These are phyloP conservation scores for Sungouiozyma ichnusensis DNA, from an alignment of 805 yeast genomes.

Conservation along the genomic window DNA sequence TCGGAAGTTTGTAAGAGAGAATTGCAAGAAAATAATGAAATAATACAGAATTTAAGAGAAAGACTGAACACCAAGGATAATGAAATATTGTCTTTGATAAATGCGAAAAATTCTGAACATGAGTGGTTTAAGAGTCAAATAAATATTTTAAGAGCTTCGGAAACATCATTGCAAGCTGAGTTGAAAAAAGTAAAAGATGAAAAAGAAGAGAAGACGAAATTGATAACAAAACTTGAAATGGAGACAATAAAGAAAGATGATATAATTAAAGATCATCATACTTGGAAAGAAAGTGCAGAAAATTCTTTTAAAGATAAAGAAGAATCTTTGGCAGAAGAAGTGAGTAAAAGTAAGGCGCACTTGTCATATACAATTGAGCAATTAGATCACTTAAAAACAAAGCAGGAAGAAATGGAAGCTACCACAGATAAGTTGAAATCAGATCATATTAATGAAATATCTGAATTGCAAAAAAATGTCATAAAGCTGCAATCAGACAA, in stretches of 20 bases:
- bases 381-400: constrained; percentile 23
- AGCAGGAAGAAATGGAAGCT: constrained; percentile 22
- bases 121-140: constrained; percentile 51
- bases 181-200: constrained; percentile 31
- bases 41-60: constrained; percentile 24
- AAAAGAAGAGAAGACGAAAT: not conserved
- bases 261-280: constrained; percentile 5
- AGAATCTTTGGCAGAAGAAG: not conserved
- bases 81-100: constrained; percentile 34
- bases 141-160: constrained; percentile 23
- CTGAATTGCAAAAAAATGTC: constrained; percentile 21
- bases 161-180: constrained; percentile 33
- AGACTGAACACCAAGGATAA: constrained; percentile 1
- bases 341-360: constrained; percentile 9
- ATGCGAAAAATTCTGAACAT: constrained; percentile 37
- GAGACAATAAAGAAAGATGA: constrained; percentile 3
- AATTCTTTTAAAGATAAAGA: constrained; percentile 19
- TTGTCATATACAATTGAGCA: constrained; percentile 25
- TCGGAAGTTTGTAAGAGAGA: constrained; percentile 40
- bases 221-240: not conserved
- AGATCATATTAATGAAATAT: constrained; percentile 19
- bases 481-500: constrained; percentile 14
- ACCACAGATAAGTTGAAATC: constrained; percentile 18
- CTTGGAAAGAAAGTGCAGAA: constrained; percentile 11
- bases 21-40: constrained; percentile 36